Evolutionary conservation across 179 eudicot species (phyloP), one percentile per base, ranked within the genome.

Genomic region (Gypsophila paniculata): DNA sequence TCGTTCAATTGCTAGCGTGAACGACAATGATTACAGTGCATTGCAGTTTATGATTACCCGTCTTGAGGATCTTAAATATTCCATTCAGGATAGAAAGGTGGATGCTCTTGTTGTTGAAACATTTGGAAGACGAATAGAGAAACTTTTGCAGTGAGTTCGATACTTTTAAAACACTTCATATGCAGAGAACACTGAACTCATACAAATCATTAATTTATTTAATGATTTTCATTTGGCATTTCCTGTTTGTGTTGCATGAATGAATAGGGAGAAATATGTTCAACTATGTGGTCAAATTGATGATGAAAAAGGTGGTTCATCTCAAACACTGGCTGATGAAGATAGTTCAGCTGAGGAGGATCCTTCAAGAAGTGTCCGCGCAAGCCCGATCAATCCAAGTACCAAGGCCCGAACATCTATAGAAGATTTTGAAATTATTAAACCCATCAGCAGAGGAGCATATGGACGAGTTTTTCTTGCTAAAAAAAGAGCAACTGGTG

Each of bases 31-130:
- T 36, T 88, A 90, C 83, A 90, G 90, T 69, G 84, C 96, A 7
- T 74, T 95, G 93, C 90, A 88, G 84, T 85, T 78, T 79, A 84
- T 95, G 90, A 85, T 89, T 78, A 86, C 80, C 59, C 85, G 87
- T 63, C 86, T 95, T 52, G 96, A 87, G 44, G 99, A 95, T 79
- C 91, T 95, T 39, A 88, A 92, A 81, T 90, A 90, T 81, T 85
- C 93, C 75, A 92, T 95, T 65, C 91, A 95, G 72, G 96, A 92
- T 76, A 87, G 99, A 74, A 95, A 95, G 81, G 96, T 92, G 83
- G 98, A 95, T 83, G 99, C 96, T 73, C 98, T 95, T 78, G 90
- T 92, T 78, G 98, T 95, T 34, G 99, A 92, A 82, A 95, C 99
- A 55, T 95, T 95, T 82, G 99, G 99, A 75, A 86, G 96, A 79